These are phyloP conservation scores for Erodium trifolium DNA, from an alignment of 441 rosid genomes.

Conservation along the genomic window DNA sequence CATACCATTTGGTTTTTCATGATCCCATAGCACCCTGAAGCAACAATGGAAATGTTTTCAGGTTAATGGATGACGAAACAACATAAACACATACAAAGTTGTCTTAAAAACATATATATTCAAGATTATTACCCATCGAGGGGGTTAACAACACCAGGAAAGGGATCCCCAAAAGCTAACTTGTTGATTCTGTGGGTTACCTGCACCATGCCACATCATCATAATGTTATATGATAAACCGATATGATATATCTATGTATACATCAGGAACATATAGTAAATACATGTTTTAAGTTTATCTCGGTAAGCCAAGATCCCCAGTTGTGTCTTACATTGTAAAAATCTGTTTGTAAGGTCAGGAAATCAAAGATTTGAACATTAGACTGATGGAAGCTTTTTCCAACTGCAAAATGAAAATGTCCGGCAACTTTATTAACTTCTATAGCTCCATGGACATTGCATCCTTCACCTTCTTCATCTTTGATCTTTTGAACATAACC, in stretches of 20 bases:
- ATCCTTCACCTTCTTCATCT: conserved; percentile 98
- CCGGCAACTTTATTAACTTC: conserved; percentile 96
- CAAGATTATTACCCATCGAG: conserved; percentile 58
- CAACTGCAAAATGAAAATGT: conserved; percentile 94
- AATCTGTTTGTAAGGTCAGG: conserved; percentile 72
- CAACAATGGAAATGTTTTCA: background rate
- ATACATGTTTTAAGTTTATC: conserved; percentile 9
- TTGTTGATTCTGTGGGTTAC: conserved; percentile 77
- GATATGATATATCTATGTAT: background rate
- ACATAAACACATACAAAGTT: background rate
- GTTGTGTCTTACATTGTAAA: conserved; percentile 55
- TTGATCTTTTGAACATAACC: conserved; percentile 75
- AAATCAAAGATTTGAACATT: conserved; percentile 82
- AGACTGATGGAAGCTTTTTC: conserved; percentile 92
- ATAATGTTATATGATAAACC: background rate
- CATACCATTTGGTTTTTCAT: conserved; percentile 4
- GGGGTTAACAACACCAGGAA: conserved; percentile 90
- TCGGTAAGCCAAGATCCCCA: background rate
- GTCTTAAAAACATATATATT: background rate
- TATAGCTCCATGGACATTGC: conserved; percentile 80
- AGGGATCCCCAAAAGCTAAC: conserved; percentile 72
- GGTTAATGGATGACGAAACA: background rate
- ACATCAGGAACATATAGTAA: conserved; percentile 10
- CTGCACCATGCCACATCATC: conserved; percentile 29
- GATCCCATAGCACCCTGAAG: conserved; percentile 9